Conservation (phyloP, 148 eudicot species). For the Rhododendron ferrugineum region DNA sequence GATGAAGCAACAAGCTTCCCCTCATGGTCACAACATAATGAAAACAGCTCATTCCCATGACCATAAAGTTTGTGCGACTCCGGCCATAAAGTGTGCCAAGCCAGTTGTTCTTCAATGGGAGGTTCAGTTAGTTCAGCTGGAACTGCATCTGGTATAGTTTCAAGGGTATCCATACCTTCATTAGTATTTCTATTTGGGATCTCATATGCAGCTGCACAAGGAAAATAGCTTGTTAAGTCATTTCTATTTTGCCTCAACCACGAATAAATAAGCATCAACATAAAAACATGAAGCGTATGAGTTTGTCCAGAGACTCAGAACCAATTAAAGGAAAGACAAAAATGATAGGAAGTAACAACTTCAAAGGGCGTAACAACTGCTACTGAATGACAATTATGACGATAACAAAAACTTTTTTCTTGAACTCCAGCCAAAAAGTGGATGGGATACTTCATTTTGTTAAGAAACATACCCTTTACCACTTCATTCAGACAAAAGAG, state of each 20-base stretch:
- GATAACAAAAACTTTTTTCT: not conserved
- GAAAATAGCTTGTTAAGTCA: constrained; percentile 5
- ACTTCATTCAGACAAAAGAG: not conserved
- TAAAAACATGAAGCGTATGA: not conserved
- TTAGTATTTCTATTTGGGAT: constrained; percentile 38
- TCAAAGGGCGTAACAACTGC: not conserved
- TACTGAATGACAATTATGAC: not conserved
- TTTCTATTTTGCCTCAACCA: not conserved
- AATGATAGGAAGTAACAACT: not conserved
- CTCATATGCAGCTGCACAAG: constrained; percentile 47
- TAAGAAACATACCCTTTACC: not conserved
- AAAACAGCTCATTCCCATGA: constrained; percentile 90
- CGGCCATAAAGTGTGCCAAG: constrained; percentile 96
- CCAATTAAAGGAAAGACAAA: not conserved
- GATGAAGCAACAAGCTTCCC: constrained; percentile 92
- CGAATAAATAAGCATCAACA: not conserved
- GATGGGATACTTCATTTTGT: not conserved
- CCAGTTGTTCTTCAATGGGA: constrained; percentile 92
- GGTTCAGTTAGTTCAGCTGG: constrained; percentile 85
- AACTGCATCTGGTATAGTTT: constrained; percentile 90
- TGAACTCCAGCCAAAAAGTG: not conserved
- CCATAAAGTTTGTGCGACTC: constrained; percentile 96
- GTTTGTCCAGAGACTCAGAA: not conserved
- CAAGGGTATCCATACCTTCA: constrained; percentile 70
- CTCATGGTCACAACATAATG: constrained; percentile 72